phyloP scores from a whole-genome alignment of 2,329 filamentous ascomycete species.

The Verticillium dahliae region DNA sequence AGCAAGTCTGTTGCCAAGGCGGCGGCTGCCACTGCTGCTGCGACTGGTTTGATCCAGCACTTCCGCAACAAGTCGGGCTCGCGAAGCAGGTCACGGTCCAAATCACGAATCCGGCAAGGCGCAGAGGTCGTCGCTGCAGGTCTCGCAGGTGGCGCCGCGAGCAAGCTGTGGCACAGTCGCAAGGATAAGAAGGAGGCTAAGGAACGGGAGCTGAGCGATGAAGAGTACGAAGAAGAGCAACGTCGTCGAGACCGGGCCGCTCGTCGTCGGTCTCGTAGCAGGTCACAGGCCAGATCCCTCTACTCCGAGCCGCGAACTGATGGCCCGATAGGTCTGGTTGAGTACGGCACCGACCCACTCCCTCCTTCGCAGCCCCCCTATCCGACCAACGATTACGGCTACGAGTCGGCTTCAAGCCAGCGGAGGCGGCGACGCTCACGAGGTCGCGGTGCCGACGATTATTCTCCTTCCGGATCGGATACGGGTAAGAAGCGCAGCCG shows the following conservation, averaged over 20 bases:
- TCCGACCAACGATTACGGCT: constrained; percentile 25
- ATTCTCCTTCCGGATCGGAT: constrained; percentile 24
- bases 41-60: constrained; percentile 53
- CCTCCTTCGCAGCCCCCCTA: constrained; percentile 30
- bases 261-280: constrained; percentile 33
- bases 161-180: constrained; percentile 54
- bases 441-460: constrained; percentile 25
- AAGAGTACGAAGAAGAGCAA: constrained; percentile 18
- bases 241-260: constrained; percentile 7
- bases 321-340: constrained; percentile 62
- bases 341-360: constrained; percentile 57
- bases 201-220: constrained; percentile 25
- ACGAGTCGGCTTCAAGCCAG: constrained; percentile 43
- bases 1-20: constrained; percentile 49
- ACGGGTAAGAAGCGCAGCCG: constrained; percentile 42
- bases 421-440: constrained; percentile 29
- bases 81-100: constrained; percentile 28
- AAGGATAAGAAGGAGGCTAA: constrained; percentile 52
- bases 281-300: constrained; percentile 43
- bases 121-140: constrained; percentile 57
- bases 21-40: constrained; percentile 49
- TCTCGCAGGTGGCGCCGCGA: constrained; percentile 52
- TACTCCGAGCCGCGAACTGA: constrained; percentile 50
- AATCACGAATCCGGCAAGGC: constrained; percentile 42
- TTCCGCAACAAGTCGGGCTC: constrained; percentile 36